Base-by-base conservation (phyloP, 2,329 filamentous ascomycete genomes). In the Curvularia lunata region DNA sequence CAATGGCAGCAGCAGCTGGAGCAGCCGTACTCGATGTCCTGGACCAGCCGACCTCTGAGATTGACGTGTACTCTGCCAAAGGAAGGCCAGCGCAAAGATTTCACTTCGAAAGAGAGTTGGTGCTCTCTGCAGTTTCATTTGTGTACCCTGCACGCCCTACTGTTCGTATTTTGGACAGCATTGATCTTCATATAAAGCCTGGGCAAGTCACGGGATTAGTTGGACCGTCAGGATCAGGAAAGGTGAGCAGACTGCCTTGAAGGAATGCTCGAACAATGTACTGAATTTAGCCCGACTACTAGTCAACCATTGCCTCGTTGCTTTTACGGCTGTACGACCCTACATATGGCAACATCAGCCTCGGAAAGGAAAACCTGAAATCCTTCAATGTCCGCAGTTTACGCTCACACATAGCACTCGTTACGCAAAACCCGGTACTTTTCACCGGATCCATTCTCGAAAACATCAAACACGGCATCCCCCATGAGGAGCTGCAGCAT, bases 1-100 rank as follows among this genome's bases (percentile, higher is more conserved):
- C 77, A 71, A 77, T 77, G 30, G 86, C 86, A 0, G 81, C 85
- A 2, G 80, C 84, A 1, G 80, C 82, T 4, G 80, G 81, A 12
- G 75, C 78, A 43, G 74, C 77, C 30, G 79, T 84, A 19, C 74
- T 79, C 19, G 74, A 77, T 16, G 72, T 84, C 4, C 64, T 83
- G 7, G 76, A 82, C 28, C 73, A 78, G 46, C 75, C 77, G 1
- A 56, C 66, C 30, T 65, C 75, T 38, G 67, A 73, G 21, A 78
- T 80, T 38, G 70, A 80, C 51, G 73, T 78, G 2, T 77, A 77
- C 43, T 73, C 71, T 37, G 47, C 64, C n/a, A 61, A 70, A 46
- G 68, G 74, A 12, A 63, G 66, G 45, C 56, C 54, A 4, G 66
- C 63, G 5, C 52, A 61, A 2, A 54, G 42, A 16, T 13, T 55